phyloP scores from a whole-genome alignment of 768 basidiomycete genomes.

The Naganishia friedmannii region DNA sequence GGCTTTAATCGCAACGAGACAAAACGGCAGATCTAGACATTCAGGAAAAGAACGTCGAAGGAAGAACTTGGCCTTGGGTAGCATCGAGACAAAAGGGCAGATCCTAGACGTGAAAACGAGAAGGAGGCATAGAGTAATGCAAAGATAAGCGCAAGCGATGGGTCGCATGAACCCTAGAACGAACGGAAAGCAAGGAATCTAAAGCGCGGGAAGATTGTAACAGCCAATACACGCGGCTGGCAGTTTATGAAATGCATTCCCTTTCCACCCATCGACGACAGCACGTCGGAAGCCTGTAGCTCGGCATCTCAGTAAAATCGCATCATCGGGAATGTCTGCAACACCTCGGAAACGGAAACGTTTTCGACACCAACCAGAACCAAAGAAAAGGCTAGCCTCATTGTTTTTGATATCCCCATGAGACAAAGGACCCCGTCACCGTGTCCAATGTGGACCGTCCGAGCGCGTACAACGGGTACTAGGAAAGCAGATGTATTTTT shows the following conservation, averaged over 20 bases:
- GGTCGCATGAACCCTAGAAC: too few species aligned
- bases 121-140: neutral
- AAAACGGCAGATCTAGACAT: neutral
- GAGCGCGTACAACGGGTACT: slow-evolving; percentile 3
- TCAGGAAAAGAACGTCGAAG: neutral
- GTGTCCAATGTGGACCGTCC: slow-evolving; percentile 13
- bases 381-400: slow-evolving; percentile 6
- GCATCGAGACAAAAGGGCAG: neutral
- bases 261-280: too few species aligned
- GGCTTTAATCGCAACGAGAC: slow-evolving; percentile 20
- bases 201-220: too few species aligned
- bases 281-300: too few species aligned
- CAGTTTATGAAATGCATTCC: too few species aligned
- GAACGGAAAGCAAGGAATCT: neutral
- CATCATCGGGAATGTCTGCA: too few species aligned
- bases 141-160: too few species aligned
- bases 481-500: slow-evolving; percentile 18
- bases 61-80: neutral
- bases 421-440: slow-evolving; percentile 25
- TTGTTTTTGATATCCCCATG: slow-evolving; percentile 26
- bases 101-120: neutral
- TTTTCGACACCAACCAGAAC: neutral
- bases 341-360: neutral
- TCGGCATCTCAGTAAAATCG: too few species aligned
- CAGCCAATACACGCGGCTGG: too few species aligned